A percentile compares a stretch with the other conserved stretches of the same genome.
Evolutionary conservation across 2,329 filamentous ascomycete species (phyloP).

Genomic region (Nigrospora sphaerica): DNA sequence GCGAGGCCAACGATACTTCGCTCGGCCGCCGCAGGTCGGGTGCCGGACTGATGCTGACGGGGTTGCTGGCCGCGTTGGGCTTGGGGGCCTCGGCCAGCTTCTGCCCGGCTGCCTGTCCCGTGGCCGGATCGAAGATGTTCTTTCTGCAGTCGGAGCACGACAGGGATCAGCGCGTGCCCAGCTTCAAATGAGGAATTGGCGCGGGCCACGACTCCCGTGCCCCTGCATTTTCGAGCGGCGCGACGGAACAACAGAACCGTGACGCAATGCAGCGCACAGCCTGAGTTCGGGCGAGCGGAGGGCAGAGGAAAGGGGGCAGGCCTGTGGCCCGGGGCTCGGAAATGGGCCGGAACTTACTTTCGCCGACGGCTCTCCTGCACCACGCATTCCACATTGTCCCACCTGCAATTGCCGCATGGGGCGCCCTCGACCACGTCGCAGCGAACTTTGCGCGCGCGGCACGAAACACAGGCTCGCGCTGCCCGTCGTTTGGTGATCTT

Average conservation of each 20-base stretch:
- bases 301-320: not conserved
- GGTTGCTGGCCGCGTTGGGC: slow-evolving; percentile 19
- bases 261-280: too few relatives aligned
- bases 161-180: slow-evolving; percentile 12
- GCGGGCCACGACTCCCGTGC: too few relatives aligned
- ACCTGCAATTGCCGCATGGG: slow-evolving; percentile 80
- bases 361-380: slow-evolving; percentile 77
- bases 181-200: too few relatives aligned
- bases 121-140: slow-evolving; percentile 18
- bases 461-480: slow-evolving; percentile 86
- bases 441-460: slow-evolving; percentile 81
- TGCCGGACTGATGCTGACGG: slow-evolving; percentile 26
- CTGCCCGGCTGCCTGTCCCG: slow-evolving; percentile 16
- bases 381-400: slow-evolving; percentile 71
- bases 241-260: too few relatives aligned
- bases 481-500: slow-evolving; percentile 70
- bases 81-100: slow-evolving; percentile 37
- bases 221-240: too few relatives aligned
- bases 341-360: slow-evolving; percentile 53
- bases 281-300: too few relatives aligned
- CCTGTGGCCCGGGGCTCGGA: not conserved
- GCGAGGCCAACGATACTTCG: slow-evolving; percentile 15
- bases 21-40: slow-evolving; percentile 14
- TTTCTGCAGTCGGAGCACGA: slow-evolving; percentile 16
- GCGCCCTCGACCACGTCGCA: slow-evolving; percentile 89